Evolutionary conservation across 495 filamentous ascomycete genomes (phyloP).

Genomic region (Trichoderma reesei): DNA sequence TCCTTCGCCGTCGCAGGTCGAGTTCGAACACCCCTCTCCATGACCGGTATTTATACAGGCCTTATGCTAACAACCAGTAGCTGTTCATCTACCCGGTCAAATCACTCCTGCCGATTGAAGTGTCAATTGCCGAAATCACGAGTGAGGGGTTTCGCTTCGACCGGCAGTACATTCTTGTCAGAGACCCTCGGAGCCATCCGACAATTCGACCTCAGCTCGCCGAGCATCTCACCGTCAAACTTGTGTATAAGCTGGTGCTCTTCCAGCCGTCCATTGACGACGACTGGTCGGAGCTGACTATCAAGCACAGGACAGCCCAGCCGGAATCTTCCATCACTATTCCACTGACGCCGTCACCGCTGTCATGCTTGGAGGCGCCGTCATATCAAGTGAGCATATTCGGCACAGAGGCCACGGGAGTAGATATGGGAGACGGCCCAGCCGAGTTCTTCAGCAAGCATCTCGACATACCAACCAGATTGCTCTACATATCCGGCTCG

Average conservation of each 20-base stretch:
- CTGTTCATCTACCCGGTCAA: conserved; percentile 6
- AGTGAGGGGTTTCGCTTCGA: conserved; percentile 1
- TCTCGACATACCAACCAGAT: neutral
- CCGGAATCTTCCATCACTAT: neutral
- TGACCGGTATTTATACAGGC: neutral
- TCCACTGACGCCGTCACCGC: neutral
- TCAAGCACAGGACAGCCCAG: neutral
- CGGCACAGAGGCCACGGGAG: neutral
- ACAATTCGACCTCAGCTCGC: neutral
- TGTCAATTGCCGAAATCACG: neutral
- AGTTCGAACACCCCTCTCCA: too few relatives aligned
- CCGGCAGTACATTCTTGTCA: conserved; percentile 2
- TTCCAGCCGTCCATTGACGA: conserved; percentile 1
- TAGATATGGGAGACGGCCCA: conserved; percentile 3
- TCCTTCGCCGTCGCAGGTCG: neutral
- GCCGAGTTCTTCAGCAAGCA: conserved; percentile 5
- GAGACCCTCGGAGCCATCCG: neutral
- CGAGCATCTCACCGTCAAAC: neutral
- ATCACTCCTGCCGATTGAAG: neutral
- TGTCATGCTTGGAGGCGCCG: neutral
- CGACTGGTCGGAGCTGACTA: conserved; percentile 2
- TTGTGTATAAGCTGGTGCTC: neutral
- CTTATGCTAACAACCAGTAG: neutral
- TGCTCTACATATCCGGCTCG: neutral
- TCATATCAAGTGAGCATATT: neutral